Evolutionary conservation across 192 early-diverging fungal species (phyloP), one percentile per base, ranked within the genome.

Genomic region (Backusella tarrabulga): DNA sequence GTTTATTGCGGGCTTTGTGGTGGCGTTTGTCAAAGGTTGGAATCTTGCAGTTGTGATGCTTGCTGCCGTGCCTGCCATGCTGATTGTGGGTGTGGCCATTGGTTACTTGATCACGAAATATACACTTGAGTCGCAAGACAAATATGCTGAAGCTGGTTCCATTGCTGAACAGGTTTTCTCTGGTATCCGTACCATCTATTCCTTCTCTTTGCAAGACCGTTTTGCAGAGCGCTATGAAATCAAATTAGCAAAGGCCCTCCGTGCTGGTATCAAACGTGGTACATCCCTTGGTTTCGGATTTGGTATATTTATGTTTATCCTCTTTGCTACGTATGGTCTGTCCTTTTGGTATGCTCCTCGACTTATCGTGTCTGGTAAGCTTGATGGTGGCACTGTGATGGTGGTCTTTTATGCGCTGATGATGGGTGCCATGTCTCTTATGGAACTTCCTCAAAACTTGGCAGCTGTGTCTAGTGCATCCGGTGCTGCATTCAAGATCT

Each of bases 371-470:
- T 32, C 83, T 17, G 79, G 83, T 2, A 71, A 76, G 40, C 80
- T 88, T 72, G 72, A 38, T 41, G 84, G 86, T 44, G 85, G 83
- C 0, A 70, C 84, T 21, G 92, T 97, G n/a, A 79, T 96, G 36
- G 94, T 90, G 73, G 93, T 93, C 72, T 97, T 98, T 80, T 95
- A 97, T 79, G 41, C 92, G 46, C 85, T 97, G 77, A 86, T 97
- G 2, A 92, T 97, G 50, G 96, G 96, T 71, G 73, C 73, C 11
- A 71, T 94, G 44, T 86, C 92, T 1, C 80, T 97, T 41, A 90
- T 89, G 34, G 85, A 90, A 9, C 82, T 91, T 7, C 88, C 91
- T 9, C 90, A 92, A 4, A 92, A 93, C 67, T 79, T 98, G 6
- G 79, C 90, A 23, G 87, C 90, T 7, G 87, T 98, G 38, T 83